These are phyloP conservation scores for Ustilago xerochloae DNA, from an alignment of 1,284 basidiomycete species.

Conservation along the genomic window DNA sequence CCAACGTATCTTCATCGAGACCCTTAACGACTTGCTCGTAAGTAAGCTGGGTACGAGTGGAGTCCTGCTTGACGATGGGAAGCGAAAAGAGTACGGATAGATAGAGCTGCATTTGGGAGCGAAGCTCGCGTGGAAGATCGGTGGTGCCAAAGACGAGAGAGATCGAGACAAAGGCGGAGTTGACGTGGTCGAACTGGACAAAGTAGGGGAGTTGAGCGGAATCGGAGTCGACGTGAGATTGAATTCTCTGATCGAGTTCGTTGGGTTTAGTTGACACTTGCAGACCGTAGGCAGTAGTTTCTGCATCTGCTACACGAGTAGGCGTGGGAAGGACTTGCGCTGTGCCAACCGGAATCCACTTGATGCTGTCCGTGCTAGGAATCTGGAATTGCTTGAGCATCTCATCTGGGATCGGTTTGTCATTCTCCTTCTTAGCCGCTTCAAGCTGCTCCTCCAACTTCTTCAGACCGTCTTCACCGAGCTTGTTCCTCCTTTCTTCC, in stretches of 20 bases:
- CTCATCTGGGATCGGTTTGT: slow-evolving; percentile 80
- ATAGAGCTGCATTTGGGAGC: slow-evolving; percentile 81
- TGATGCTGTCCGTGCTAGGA: slow-evolving; percentile 78
- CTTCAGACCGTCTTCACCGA: slow-evolving; percentile 85
- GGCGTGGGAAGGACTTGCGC: slow-evolving; percentile 33
- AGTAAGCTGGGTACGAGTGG: slow-evolving; percentile 74
- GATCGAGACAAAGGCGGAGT: slow-evolving; percentile 86
- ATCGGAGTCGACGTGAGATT: slow-evolving; percentile 79
- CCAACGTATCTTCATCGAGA: slow-evolving; percentile 90
- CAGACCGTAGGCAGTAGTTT: slow-evolving; percentile 25
- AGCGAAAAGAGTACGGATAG: slow-evolving; percentile 88
- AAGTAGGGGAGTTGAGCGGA: slow-evolving; percentile 82
- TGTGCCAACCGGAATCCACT: slow-evolving; percentile 93
- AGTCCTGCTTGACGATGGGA: slow-evolving; percentile 79
- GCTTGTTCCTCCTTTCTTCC: slow-evolving; percentile 75
- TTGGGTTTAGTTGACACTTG: slow-evolving; percentile 48
- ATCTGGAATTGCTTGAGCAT: slow-evolving; percentile 82
- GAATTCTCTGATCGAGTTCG: slow-evolving; percentile 70
- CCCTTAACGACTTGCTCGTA: slow-evolving; percentile 92
- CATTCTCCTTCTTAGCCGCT: slow-evolving; percentile 87
- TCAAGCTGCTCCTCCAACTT: slow-evolving; percentile 79
- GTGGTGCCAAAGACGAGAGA: slow-evolving; percentile 77
- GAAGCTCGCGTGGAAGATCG: slow-evolving; percentile 57
- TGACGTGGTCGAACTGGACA: slow-evolving; percentile 78
- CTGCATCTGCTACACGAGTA: not conserved